These are phyloP conservation scores for Neovahlkampfia damariscottae DNA, from an alignment of 78 protist species.

Conservation along the genomic window DNA sequence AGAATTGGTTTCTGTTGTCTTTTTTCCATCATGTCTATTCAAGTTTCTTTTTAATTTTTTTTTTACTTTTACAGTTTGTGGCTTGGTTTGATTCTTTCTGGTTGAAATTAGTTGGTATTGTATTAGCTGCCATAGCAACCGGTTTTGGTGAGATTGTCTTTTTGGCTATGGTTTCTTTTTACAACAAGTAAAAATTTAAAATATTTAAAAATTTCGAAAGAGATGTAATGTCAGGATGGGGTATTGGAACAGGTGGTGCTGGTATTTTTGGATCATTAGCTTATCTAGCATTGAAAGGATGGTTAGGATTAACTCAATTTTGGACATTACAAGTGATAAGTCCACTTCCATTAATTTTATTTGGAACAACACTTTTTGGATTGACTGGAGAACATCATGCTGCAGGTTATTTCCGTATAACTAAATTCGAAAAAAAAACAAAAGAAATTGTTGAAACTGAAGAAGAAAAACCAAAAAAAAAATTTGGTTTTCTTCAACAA, in stretches of 20 bases:
- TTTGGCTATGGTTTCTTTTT: neutral
- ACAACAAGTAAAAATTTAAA: too few species aligned
- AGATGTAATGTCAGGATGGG: neutral
- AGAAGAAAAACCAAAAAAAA: too few species aligned
- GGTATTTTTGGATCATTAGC: neutral
- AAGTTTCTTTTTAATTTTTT: too few species aligned
- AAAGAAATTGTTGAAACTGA: too few species aligned
- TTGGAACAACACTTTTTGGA: neutral
- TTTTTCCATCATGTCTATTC: too few species aligned
- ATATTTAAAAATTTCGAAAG: too few species aligned
- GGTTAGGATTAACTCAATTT: too few species aligned
- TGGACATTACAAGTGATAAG: too few species aligned
- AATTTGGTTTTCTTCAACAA: too few species aligned
- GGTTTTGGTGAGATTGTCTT: neutral
- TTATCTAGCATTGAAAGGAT: neutral
- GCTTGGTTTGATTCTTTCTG: neutral
- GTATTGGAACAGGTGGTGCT: slow-evolving; percentile 1
- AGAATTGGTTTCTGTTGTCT: neutral
- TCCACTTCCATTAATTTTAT: too few species aligned
- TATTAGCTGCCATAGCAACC: neutral
- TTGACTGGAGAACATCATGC: neutral
- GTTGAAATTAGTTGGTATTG: neutral
- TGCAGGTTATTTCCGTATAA: neutral
- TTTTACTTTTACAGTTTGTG: too few species aligned
- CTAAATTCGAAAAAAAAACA: neutral